Base-by-base conservation (phyloP, 495 filamentous ascomycete genomes). In the Sabuloglossum arenarium region DNA sequence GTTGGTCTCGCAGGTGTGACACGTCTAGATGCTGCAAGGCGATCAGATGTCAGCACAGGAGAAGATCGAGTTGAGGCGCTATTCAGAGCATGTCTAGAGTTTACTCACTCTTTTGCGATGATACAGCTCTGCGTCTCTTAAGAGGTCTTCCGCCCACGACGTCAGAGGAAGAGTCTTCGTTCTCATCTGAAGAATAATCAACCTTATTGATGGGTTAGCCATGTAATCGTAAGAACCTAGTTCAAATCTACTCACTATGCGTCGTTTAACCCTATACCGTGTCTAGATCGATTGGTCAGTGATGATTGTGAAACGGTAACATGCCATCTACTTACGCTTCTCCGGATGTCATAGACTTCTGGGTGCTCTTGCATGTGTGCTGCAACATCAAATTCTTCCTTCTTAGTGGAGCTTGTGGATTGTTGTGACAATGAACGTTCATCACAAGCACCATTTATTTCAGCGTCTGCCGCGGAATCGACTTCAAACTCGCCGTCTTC, bases 271-370 rank as follows among this genome's bases (percentile, higher is more conserved):
- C 28, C 24, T 51, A 19, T 28, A 27, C 3, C 47, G 23, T 23
- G 39, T 21, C 39, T 43, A 21, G 19, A 10, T 10, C 39, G 12
- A 43, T 21, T 23, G 3, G n/a, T 43, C 19, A 43, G 39, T 3
- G 11, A 43, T 19, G 39, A 43, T 16, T 21, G 3, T 10, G 5
- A 43, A 23, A 43, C 19, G 39, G 3, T 12, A 43, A 21, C n/a
- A 21, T 23, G 39, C 16, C 21, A 43, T 43, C 9, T 57, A 66
- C 82, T 56, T 80, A 88, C 88, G 71, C 91, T 98, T 64, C 91
- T 77, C 59, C 91, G 78, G 52, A 99, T 73, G 19, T 90, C 91
- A 69, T 96, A 98, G 21, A 98, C 71, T 65, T 96, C 91, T n/a
- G 91, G 91, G 65, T 98, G 88, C 63, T 87, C 81, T 59, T 79